phyloP scores from a whole-genome alignment of 768 basidiomycete species.

The Lactarius hengduanensis region DNA sequence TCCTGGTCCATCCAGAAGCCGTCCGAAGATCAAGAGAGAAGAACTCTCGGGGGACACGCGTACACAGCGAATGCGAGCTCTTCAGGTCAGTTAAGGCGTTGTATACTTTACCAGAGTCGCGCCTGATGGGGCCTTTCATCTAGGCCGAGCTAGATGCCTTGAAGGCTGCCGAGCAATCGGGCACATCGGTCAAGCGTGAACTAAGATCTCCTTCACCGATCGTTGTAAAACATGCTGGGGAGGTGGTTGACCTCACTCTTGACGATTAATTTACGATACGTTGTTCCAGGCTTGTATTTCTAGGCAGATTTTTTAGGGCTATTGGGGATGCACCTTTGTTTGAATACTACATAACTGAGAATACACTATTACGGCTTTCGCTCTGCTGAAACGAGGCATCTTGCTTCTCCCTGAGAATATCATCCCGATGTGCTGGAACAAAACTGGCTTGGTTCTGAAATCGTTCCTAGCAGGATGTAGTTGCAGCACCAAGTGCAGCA shows the following conservation, averaged over 20 bases:
- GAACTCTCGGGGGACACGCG: background rate
- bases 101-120: background rate
- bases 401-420: background rate
- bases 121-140: background rate
- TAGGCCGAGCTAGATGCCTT: constrained; percentile 16
- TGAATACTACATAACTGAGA: background rate
- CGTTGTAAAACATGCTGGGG: constrained; percentile 4
- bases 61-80: constrained; percentile 6
- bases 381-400: background rate
- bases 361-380: background rate
- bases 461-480: too few relatives aligned
- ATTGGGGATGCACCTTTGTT: background rate
- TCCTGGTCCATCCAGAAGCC: constrained; percentile 9
- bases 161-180: background rate
- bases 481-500: too few relatives aligned
- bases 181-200: constrained; percentile 13
- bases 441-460: too few relatives aligned
- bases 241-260: constrained; percentile 16
- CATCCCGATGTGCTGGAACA: too few relatives aligned
- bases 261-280: constrained; percentile 7
- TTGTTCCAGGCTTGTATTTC: too few relatives aligned
- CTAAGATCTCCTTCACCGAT: constrained; percentile 14
- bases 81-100: constrained; percentile 9
- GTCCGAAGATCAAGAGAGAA: background rate
- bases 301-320: background rate